These are phyloP conservation scores for Auxenochlorella protothecoides DNA, from an alignment of 139 green algal species.

Conservation along the genomic window DNA sequence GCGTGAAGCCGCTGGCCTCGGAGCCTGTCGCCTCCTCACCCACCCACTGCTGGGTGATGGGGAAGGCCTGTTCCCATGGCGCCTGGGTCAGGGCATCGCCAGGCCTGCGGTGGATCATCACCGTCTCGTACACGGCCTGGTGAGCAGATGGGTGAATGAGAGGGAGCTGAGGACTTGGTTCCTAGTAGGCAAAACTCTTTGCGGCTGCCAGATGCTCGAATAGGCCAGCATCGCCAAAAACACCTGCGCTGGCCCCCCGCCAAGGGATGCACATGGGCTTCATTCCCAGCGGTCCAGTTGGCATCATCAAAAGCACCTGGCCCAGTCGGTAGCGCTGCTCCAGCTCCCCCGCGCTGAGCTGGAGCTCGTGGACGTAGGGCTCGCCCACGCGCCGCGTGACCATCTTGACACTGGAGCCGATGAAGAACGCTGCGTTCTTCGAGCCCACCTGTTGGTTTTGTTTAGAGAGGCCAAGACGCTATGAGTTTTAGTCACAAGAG, in stretches of 20 bases:
- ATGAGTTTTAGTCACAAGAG: no score
- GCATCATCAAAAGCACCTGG: conserved; percentile 14
- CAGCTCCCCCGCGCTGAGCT: conserved; percentile 34
- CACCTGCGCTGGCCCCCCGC: no score
- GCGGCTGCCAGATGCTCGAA: no score
- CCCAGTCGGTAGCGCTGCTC: conserved; percentile 45
- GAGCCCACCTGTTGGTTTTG: conserved; percentile 37
- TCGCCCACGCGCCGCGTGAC: conserved; percentile 28
- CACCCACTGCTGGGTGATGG: conserved; percentile 16
- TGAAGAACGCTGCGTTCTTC: conserved; percentile 75
- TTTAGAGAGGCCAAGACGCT: no score
- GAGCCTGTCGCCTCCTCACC: conserved; percentile 10
- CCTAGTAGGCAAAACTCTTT: no score
- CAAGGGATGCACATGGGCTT: no score
- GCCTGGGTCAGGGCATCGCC: conserved; percentile 38
- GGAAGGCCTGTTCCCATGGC: conserved; percentile 29
- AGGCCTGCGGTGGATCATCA: conserved; percentile 54
- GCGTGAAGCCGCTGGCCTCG: conserved; percentile 40
- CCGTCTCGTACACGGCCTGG: conserved; percentile 64
- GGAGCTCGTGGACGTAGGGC: conserved; percentile 53
- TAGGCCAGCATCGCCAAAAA: no score
- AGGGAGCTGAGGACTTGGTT: no score
- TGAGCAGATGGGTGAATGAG: not conserved
- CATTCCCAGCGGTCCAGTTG: no score
- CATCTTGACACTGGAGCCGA: conserved; percentile 57